Evolutionary conservation across 768 basidiomycete genomes (phyloP).

Genomic region (Rhizopogon roseolus): DNA sequence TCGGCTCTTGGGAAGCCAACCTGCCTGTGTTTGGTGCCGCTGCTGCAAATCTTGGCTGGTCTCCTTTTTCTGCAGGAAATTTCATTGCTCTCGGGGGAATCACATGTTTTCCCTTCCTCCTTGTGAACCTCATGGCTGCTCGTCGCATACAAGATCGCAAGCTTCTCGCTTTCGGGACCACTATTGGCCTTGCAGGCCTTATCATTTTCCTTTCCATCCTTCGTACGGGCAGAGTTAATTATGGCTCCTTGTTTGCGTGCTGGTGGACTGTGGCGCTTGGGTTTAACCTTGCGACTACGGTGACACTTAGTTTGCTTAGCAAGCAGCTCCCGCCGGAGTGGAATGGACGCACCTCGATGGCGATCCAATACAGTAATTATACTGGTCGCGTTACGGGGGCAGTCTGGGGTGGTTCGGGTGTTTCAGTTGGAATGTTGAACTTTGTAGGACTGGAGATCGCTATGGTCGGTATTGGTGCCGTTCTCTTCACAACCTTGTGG

Average conservation of each 20-base stretch:
- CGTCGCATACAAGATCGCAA: slow-evolving; percentile 56
- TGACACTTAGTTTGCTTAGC: slow-evolving; percentile 60
- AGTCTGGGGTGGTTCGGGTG: slow-evolving; percentile 63
- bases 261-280: slow-evolving; percentile 58
- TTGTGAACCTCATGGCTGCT: slow-evolving; percentile 53
- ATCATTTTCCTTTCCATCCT: slow-evolving; percentile 47
- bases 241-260: slow-evolving; percentile 40
- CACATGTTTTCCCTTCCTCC: slow-evolving; percentile 60
- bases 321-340: slow-evolving; percentile 64
- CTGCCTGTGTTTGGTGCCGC: slow-evolving; percentile 55
- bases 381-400: slow-evolving; percentile 59
- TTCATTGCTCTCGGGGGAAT: slow-evolving; percentile 66
- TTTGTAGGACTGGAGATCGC: slow-evolving; percentile 58
- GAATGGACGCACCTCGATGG: slow-evolving; percentile 52
- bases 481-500: slow-evolving; percentile 56
- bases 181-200: slow-evolving; percentile 48
- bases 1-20: slow-evolving; percentile 67
- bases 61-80: slow-evolving; percentile 62
- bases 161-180: slow-evolving; percentile 48
- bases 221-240: slow-evolving; percentile 33
- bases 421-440: slow-evolving; percentile 47
- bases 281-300: slow-evolving; percentile 69
- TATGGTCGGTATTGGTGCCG: slow-evolving; percentile 51
- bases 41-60: slow-evolving; percentile 41
- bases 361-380: slow-evolving; percentile 68